Conservation (phyloP, 371 early-diverging fungal genomes). For the Saksenaea oblongispora region DNA sequence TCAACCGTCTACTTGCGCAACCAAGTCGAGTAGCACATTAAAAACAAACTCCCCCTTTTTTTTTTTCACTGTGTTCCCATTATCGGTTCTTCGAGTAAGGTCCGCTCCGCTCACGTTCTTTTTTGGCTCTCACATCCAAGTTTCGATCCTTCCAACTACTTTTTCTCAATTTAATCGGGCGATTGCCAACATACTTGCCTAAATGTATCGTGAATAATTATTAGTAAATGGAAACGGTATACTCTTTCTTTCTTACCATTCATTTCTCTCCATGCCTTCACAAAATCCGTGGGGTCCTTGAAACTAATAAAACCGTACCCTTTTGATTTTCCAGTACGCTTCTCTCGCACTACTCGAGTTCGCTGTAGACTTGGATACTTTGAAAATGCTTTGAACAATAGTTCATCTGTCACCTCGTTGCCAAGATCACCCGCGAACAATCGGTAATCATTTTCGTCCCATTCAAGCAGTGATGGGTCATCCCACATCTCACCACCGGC, state of each 20-base stretch:
- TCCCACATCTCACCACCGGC: conserved; percentile 97
- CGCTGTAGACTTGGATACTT: conserved; percentile 79
- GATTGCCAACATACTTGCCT: conserved; percentile 95
- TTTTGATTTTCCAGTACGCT: conserved; percentile 75
- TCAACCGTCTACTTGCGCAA: not conserved
- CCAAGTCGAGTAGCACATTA: conserved; percentile 1
- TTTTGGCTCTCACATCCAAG: conserved; percentile 60
- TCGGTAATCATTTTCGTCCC: conserved; percentile 89
- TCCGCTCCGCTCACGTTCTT: conserved; percentile 48
- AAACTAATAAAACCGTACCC: conserved; percentile 88
- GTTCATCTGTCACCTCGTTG: conserved; percentile 84
- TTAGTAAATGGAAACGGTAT: not conserved
- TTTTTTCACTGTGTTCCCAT: not conserved
- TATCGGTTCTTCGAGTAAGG: conserved; percentile 43
- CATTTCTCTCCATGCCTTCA: conserved; percentile 87
- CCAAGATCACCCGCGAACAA: conserved; percentile 89
- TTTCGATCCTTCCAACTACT: conserved; percentile 95
- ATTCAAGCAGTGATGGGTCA: conserved; percentile 86
- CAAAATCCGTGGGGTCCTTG: conserved; percentile 81
- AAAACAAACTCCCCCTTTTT: not conserved
- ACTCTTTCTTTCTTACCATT: conserved; percentile 61
- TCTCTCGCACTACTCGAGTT: conserved; percentile 80
- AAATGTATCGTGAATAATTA: conserved; percentile 5
- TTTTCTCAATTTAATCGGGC: conserved; percentile 93
- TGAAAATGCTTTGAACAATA: conserved; percentile 74